phyloP scores from a whole-genome alignment of 2,329 filamentous ascomycete species.

The Fusarium multiceps region DNA sequence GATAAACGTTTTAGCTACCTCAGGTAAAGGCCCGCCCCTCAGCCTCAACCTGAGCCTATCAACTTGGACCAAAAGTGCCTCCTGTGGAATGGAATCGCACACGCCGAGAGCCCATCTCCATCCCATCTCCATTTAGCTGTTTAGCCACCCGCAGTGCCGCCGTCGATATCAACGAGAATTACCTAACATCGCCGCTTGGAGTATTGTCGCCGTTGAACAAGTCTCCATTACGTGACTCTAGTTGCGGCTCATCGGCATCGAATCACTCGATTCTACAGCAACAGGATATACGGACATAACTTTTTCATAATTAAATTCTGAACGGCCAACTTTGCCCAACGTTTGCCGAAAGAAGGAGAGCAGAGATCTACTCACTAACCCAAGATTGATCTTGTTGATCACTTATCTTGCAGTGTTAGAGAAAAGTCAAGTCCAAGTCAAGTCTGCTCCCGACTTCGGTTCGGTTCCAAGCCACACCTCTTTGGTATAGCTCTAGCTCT shows the following conservation, averaged over 20 bases:
- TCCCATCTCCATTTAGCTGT: conserved; percentile 9
- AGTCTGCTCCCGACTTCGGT: conserved; percentile 7
- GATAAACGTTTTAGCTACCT: conserved; percentile 23
- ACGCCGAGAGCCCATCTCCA: conserved; percentile 17
- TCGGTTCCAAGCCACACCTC: conserved; percentile 25
- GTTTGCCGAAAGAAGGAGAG: not conserved
- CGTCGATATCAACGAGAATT: conserved; percentile 22
- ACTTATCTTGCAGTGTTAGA: conserved; percentile 12
- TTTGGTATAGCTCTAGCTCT: not conserved
- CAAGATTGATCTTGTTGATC: not conserved
- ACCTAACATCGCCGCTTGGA: conserved; percentile 38
- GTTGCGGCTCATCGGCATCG: conserved; percentile 18
- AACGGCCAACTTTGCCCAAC: not conserved
- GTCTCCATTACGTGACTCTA: conserved; percentile 9
- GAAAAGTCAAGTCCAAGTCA: not conserved
- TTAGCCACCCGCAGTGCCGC: conserved; percentile 36
- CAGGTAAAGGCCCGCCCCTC: conserved; percentile 24
- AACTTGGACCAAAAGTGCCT: conserved; percentile 16
- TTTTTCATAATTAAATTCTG: conserved; percentile 15
- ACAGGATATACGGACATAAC: not conserved
- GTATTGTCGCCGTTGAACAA: conserved; percentile 18
- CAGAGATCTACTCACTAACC: not conserved
- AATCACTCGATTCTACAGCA: conserved; percentile 5
- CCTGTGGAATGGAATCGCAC: conserved; percentile 41
- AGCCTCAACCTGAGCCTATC: conserved; percentile 19